Evolutionary conservation across 2,329 filamentous ascomycete species (phyloP), one percentile per base, ranked within the genome.

Genomic region (Fusarium transvaalense): DNA sequence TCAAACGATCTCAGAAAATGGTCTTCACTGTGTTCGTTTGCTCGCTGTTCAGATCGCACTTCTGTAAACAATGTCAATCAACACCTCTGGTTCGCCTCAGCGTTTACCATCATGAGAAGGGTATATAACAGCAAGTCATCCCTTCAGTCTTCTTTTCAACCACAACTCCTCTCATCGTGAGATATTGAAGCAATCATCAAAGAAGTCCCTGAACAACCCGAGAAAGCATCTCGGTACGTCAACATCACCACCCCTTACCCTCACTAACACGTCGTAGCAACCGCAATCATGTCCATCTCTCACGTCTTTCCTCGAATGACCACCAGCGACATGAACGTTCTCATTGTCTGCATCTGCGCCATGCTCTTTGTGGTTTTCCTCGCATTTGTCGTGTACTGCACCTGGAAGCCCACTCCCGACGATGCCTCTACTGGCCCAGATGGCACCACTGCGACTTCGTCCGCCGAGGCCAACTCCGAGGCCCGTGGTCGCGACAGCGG

Each of bases 251-350:
- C 32, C 9, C 19, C 25, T 21, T 29, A 47, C 31, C 19, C 41
- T 31, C 32, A 42, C 60, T 64, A 59, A 64, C 60, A 34, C 10
- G 6, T 5, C 15, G 2, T 19, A 65, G 37, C 54, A 48, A 17
- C 39, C 14, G 7, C 35, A 27, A 29, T 14, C 21, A 56, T 64
- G 61, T 4, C 25, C 7, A 21, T 27, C 17, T 56, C 51, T 10
- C 17, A 37, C 19, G 21, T 57, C 46, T 35, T n/a, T n/a, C 45
- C 34, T 1, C 62, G 56, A 12, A 51, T 52, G 43, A 56, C 27
- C 39, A 29, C 17, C n/a, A n/a, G 27, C 10, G 45, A 37, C 37
- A 47, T 35, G 6, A 37, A 38, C 8, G 31, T 57, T 8, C 13
- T 66, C 32, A 34, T 66, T 21, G 37, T 37, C 19, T 8, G 50